These are phyloP conservation scores for Citrus glauca DNA, from an alignment of 345 rosid genomes.

Conservation along the genomic window DNA sequence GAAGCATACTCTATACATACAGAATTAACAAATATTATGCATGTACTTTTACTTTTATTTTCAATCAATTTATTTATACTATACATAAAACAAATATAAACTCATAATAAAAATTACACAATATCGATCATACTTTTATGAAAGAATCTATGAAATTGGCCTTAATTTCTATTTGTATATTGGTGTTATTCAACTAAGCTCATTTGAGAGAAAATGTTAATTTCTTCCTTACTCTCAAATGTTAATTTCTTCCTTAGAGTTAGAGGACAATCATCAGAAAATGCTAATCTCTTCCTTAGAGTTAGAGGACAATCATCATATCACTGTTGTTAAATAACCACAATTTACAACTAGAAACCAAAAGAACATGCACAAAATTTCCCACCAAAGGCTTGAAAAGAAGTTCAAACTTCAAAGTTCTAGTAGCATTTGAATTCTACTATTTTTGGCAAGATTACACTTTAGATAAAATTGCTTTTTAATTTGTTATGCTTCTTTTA, in stretches of 20 bases:
- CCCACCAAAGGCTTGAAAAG: background rate
- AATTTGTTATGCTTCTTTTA: background rate
- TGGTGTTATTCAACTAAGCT: background rate
- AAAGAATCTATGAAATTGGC: background rate
- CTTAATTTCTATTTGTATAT: background rate
- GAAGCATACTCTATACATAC: background rate
- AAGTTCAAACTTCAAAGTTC: background rate
- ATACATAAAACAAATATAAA: background rate
- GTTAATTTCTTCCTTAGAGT: background rate
- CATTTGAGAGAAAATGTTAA: background rate
- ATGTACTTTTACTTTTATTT: background rate
- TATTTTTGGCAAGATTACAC: slow-evolving; percentile 3
- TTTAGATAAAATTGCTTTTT: background rate
- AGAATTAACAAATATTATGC: background rate
- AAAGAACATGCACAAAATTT: background rate
- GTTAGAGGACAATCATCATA: background rate
- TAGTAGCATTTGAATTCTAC: slow-evolving; percentile 1
- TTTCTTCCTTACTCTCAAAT: too few relatives aligned
- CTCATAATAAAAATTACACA: background rate
- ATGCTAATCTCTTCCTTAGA: background rate
- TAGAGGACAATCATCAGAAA: background rate
- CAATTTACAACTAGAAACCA: background rate
- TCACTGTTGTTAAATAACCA: background rate
- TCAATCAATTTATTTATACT: background rate
- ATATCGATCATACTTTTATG: background rate